Evolutionary conservation across 768 basidiomycete species (phyloP), one percentile per base, ranked within the genome.

Genomic region (Boletus eberwhitei): DNA sequence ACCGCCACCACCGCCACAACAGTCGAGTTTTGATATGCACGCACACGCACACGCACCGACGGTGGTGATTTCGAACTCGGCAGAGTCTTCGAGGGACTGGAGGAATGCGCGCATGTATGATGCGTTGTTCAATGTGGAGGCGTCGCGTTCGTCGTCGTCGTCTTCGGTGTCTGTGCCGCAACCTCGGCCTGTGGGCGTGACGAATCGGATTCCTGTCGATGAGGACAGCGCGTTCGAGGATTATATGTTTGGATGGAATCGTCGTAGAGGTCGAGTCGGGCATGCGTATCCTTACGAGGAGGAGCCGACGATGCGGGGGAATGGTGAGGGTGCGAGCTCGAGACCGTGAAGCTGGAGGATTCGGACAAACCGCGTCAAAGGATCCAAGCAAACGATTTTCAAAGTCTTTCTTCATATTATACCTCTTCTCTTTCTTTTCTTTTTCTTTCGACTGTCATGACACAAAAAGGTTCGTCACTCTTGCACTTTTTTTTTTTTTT

Each of bases 221-320:
- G 65, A 67, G 32, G 64, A 65, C 7, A 35, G 40, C 11, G 7
- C 38, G 41, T 57, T 60, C 19, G 64, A 66, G 2, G 64, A 65
- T 0, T 46, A 37, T 22, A 35, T 52, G 48, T 58, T 61, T 54
- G 56, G 59, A 16, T 64, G 64, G 64, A 17, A 31, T 8, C 3
- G 37, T 14, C 52, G 44, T 0, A 22, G 56, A 5, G 24, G 48
- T 13, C 41, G 48, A 12, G 5, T 26, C 3, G 57, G 37, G 6
- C 48, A 31, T 6, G 1, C 17, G 22, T 48, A 46, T 46, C 34
- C 57, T 11, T 45, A 40, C 32, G 55, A 36, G 13, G 59, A 40
- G 17, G 60, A 53, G 29, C 31, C 45, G 31, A 17, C 47, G n/a
- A 36, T 60, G 43, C 47, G 48, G 2, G 46, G 59, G 4, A 37